These are phyloP conservation scores for Tetraselmis striata DNA, from an alignment of 139 green algal species.

Conservation along the genomic window DNA sequence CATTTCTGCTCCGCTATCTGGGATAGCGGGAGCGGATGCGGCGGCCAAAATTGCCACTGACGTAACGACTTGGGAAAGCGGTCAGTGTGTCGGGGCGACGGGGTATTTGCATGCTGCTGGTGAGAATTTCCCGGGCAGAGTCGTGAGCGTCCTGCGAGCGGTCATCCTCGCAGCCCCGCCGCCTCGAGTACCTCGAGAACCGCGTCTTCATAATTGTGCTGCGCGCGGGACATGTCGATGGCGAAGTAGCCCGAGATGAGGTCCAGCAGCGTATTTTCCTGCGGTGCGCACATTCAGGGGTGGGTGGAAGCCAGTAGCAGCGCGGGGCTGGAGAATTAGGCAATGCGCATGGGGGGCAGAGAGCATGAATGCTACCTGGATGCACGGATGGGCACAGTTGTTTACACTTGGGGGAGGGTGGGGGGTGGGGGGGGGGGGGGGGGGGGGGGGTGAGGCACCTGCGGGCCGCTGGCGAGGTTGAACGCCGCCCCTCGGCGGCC, in stretches of 20 bases:
- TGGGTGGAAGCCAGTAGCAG: not conserved
- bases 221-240: constrained; percentile 25
- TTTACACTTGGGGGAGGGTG: too few species aligned
- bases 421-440: too few species aligned
- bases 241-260: constrained; percentile 37
- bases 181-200: constrained; percentile 38
- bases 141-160: too few species aligned
- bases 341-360: constrained; percentile 1
- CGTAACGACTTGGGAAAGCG: too few species aligned
- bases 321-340: not conserved
- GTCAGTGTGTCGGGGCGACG: too few species aligned
- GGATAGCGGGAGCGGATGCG: too few species aligned
- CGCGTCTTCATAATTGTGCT: constrained; percentile 37
- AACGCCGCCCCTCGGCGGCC: constrained; percentile 33
- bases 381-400: too few species aligned
- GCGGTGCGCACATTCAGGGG: not conserved
- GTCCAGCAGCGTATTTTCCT: constrained; percentile 4
- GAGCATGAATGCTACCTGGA: not conserved
- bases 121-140: too few species aligned
- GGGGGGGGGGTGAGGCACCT: not conserved
- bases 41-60: too few species aligned
- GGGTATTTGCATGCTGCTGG: too few species aligned
- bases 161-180: constrained; percentile 24
- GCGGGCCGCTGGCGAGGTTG: not conserved
- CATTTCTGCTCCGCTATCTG: too few species aligned